Percentiles rank a stretch among this genome's conserved stretches.
Evolutionary conservation across 2,329 filamentous ascomycete species (phyloP).

Genomic region (Colletotrichum karsti): DNA sequence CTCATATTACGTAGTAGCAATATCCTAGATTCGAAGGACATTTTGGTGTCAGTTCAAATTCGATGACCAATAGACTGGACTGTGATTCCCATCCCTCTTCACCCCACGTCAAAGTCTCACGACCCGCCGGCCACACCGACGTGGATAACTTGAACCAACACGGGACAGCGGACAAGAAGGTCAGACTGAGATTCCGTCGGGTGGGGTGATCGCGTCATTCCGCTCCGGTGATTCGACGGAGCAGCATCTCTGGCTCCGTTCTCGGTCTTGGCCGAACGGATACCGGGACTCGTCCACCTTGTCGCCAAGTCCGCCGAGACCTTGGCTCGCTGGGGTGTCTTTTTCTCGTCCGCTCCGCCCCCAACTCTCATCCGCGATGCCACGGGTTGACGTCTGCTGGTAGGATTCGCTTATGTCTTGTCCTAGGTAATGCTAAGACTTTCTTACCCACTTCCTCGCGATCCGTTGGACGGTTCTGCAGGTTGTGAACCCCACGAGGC

Average conservation of each 20-base stretch:
- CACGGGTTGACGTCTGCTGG: not conserved
- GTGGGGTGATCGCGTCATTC: slow-evolving; percentile 1
- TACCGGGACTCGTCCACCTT: not conserved
- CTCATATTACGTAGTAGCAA: too few species aligned
- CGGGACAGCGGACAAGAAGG: not conserved
- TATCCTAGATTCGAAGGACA: too few species aligned
- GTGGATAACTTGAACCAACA: not conserved
- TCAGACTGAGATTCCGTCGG: not conserved
- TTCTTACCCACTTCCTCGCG: not conserved
- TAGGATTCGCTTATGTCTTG: slow-evolving; percentile 25
- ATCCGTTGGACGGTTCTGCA: not conserved
- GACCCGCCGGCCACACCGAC: not conserved
- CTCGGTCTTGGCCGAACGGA: slow-evolving; percentile 21
- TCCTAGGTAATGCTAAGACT: slow-evolving; percentile 28
- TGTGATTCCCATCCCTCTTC: not conserved
- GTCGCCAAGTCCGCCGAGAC: slow-evolving; percentile 25
- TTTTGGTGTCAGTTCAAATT: too few species aligned
- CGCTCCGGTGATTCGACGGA: slow-evolving; percentile 13
- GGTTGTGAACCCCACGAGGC: slow-evolving; percentile 7
- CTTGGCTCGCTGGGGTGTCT: slow-evolving; percentile 8
- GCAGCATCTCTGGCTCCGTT: not conserved
- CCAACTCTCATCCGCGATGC: not conserved
- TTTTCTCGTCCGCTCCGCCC: not conserved
- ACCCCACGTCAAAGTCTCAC: slow-evolving; percentile 5
- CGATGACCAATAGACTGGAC: too few species aligned